A percentile compares a stretch with the other conserved stretches of the same genome.
These are phyloP conservation scores for Ogataea chonburiensis DNA, from an alignment of 805 yeast genomes.

Conservation along the genomic window DNA sequence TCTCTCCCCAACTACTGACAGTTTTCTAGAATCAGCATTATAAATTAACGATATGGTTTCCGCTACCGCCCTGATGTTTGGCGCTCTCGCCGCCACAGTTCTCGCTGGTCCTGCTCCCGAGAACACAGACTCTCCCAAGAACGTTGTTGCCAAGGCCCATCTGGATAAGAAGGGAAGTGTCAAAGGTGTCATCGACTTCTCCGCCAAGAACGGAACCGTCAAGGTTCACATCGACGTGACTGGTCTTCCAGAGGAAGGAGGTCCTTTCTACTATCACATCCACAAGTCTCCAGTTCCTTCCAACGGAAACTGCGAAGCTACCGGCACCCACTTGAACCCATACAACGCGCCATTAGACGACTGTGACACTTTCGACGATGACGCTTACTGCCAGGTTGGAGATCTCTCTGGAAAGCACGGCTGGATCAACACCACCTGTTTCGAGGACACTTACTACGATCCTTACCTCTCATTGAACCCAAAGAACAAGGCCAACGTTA, in stretches of 20 bases:
- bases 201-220: constrained; percentile 57
- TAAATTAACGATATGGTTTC: constrained; percentile 21
- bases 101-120: constrained; percentile 50
- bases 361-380: constrained; percentile 51
- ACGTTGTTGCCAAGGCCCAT: constrained; percentile 56
- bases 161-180: constrained; percentile 42
- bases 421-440: constrained; percentile 65
- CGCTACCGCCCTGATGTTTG: constrained; percentile 12
- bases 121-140: constrained; percentile 47
- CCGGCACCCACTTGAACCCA: constrained; percentile 64
- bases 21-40: constrained; percentile 7
- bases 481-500: constrained; percentile 53
- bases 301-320: constrained; percentile 50
- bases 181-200: constrained; percentile 57
- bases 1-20: constrained; percentile 1
- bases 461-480: constrained; percentile 64
- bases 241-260: constrained; percentile 64
- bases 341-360: constrained; percentile 48
- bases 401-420: constrained; percentile 82
- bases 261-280: constrained; percentile 69
- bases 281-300: constrained; percentile 57
- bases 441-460: constrained; percentile 60
- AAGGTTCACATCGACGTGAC: constrained; percentile 69
- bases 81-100: constrained; percentile 17
- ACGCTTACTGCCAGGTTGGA: constrained; percentile 65